Percentiles rank a stretch among this genome's conserved stretches.
Evolutionary conservation across 2,329 filamentous ascomycete species (phyloP).

Genomic region (Colletotrichum sidae): DNA sequence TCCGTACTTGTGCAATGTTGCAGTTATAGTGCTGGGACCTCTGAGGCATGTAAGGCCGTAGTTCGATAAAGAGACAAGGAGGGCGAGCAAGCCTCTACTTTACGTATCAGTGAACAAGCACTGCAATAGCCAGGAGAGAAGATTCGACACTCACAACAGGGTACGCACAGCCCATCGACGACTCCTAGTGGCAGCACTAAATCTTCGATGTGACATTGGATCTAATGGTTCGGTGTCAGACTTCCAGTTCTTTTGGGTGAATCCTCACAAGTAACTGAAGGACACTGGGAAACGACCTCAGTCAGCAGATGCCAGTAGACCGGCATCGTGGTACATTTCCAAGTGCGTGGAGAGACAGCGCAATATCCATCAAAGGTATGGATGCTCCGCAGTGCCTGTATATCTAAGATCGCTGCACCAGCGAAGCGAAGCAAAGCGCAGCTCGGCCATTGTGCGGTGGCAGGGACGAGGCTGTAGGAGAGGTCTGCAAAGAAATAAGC

Average conservation of each 20-base stretch:
- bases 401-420: no score
- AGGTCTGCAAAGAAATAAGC: no score
- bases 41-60: not conserved
- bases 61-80: not conserved
- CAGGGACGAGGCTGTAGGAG: no score
- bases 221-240: not conserved
- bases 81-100: not conserved
- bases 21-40: not conserved
- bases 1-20: not conserved
- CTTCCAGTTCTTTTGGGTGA: not conserved
- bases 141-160: not conserved
- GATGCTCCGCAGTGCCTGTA: no score
- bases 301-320: no score
- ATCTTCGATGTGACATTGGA: constrained; percentile 1
- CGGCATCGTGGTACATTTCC: no score
- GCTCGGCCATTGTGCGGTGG: no score
- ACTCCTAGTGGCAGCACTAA: not conserved
- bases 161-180: not conserved
- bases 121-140: not conserved
- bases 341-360: no score
- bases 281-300: no score
- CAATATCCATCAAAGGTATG: no score
- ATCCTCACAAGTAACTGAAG: not conserved
- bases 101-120: not conserved
- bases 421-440: no score